A percentile compares a stretch with the other conserved stretches of the same genome.
phyloP scores from a whole-genome alignment of 306 rosid genomes.

The Rosa multiflora region DNA sequence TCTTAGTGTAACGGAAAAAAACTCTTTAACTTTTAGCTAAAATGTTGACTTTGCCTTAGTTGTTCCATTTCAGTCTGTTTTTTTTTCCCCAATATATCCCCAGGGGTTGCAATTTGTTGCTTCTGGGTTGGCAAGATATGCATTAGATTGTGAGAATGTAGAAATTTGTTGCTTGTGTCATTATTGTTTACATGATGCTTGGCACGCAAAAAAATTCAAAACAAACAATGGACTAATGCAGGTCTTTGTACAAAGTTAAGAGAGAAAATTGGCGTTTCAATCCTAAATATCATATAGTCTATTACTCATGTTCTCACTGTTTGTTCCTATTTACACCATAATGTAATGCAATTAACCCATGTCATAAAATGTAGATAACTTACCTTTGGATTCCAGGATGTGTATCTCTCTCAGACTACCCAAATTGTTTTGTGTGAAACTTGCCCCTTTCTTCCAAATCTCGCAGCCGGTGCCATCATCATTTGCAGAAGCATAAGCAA shows the following conservation, averaged over 20 bases:
- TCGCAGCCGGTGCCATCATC: constrained; percentile 27
- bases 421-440: constrained; percentile 4
- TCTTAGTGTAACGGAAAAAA: neutral
- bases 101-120: neutral
- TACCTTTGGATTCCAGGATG: constrained; percentile 6
- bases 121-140: neutral
- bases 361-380: neutral
- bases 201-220: neutral
- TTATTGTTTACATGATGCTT: neutral
- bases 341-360: neutral
- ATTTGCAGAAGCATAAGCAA: constrained; percentile 20
- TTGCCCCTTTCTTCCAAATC: constrained; percentile 18
- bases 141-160: neutral
- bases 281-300: neutral
- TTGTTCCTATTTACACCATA: neutral
- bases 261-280: neutral
- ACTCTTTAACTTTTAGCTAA: neutral
- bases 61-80: neutral
- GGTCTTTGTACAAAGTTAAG: neutral
- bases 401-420: neutral
- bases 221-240: neutral
- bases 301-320: neutral
- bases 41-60: neutral
- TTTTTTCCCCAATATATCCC: neutral
- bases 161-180: neutral